phyloP scores from a whole-genome alignment of 176 grass and related monocot species.

The Triticum urartu region DNA sequence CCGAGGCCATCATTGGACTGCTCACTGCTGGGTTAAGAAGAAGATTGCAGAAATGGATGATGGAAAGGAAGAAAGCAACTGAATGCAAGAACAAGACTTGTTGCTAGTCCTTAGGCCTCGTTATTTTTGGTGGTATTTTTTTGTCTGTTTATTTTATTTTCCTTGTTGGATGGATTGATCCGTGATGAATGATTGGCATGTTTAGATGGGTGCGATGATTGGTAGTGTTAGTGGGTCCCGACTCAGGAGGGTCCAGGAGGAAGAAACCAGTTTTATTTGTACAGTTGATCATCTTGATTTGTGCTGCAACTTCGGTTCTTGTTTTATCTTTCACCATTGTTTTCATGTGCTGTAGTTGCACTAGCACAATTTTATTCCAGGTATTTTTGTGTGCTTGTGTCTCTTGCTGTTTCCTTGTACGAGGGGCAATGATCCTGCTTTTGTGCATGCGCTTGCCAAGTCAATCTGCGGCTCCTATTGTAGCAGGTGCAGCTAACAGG shows the following conservation, averaged over 20 bases:
- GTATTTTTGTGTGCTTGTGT: not conserved
- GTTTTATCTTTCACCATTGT: not conserved
- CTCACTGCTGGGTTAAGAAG: not conserved
- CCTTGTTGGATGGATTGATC: constrained; percentile 28
- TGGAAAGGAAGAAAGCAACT: constrained; percentile 32
- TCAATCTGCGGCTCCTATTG: too few species aligned
- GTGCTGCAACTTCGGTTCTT: constrained; percentile 33
- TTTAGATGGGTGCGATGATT: constrained; percentile 55
- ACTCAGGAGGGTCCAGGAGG: constrained; percentile 38
- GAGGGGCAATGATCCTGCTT: not conserved
- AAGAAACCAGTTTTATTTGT: constrained; percentile 24
- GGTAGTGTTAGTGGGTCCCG: constrained; percentile 46
- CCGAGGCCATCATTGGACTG: constrained; percentile 23
- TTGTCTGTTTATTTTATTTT: constrained; percentile 17
- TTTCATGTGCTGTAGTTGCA: not conserved
- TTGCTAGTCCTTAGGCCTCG: constrained; percentile 42
- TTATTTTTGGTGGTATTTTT: constrained; percentile 27
- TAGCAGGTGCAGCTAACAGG: too few species aligned
- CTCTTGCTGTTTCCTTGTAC: not conserved
- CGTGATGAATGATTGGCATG: constrained; percentile 50
- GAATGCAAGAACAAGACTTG: constrained; percentile 48
- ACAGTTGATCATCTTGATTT: constrained; percentile 58
- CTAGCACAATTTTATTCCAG: not conserved
- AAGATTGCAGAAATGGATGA: not conserved
- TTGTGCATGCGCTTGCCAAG: too few species aligned